Evolutionary conservation across 1,284 basidiomycete species (phyloP).

Genomic region (Fomitopsis palustris): DNA sequence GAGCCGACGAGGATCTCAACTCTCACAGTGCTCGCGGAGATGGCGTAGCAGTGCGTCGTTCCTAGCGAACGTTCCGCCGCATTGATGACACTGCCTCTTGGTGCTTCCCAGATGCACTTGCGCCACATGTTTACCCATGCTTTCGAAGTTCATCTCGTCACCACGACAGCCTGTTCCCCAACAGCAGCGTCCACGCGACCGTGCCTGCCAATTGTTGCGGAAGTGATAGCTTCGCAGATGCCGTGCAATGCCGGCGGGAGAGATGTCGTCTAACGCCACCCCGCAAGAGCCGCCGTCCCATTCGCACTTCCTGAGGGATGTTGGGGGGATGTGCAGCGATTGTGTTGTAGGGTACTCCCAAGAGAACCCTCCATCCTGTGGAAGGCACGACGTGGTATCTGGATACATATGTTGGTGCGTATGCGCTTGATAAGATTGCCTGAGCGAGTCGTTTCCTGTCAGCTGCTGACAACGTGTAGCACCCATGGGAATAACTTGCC

Average conservation of each 20-base stretch:
- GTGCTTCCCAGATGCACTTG: slow-evolving; percentile 4
- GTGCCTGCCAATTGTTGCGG: neutral
- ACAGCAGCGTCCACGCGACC: neutral
- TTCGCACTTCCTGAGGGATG: neutral
- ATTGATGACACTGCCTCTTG: neutral
- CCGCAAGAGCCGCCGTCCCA: slow-evolving; percentile 3
- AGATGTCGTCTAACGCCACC: neutral
- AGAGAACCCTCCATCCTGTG: neutral
- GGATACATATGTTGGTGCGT: neutral
- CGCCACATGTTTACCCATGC: slow-evolving; percentile 6
- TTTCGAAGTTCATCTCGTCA: slow-evolving; percentile 4
- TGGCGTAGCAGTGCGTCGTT: slow-evolving; percentile 6
- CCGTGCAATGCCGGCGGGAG: neutral
- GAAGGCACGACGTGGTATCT: neutral
- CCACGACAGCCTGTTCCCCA: neutral
- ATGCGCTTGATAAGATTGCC: neutral
- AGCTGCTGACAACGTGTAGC: neutral
- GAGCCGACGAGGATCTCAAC: neutral
- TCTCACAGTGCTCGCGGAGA: slow-evolving; percentile 4
- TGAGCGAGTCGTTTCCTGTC: neutral
- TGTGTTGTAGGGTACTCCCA: neutral
- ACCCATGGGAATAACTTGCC: neutral
- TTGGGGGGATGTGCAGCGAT: neutral
- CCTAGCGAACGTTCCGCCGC: slow-evolving; percentile 5
- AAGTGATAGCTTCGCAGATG: slow-evolving; percentile 4